Evolutionary conservation across 164 flowering plant species (phyloP).

Genomic region (Magnolia changhungtana): DNA sequence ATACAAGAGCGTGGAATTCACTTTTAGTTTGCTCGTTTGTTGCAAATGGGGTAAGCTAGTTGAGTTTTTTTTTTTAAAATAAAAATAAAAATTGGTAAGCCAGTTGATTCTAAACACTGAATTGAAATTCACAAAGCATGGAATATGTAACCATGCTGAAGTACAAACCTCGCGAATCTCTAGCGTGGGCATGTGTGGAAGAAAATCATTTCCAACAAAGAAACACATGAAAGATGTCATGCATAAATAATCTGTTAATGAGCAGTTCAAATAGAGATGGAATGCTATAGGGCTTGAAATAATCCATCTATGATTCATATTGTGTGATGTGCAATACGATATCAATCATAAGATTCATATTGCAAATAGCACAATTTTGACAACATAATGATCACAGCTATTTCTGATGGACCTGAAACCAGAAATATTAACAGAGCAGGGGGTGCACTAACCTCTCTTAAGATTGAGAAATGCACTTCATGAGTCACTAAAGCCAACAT

Average conservation of each 20-base stretch:
- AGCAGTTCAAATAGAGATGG: neutral
- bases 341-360: too few relatives aligned
- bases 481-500: conserved; percentile 97
- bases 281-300: neutral
- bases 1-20: too few relatives aligned
- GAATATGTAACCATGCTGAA: neutral
- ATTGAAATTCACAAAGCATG: neutral
- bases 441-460: conserved; percentile 64
- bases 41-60: too few relatives aligned
- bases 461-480: conserved; percentile 93
- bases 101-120: too few relatives aligned
- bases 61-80: too few relatives aligned
- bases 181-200: conserved; percentile 97
- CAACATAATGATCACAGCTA: too few relatives aligned
- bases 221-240: conserved; percentile 57
- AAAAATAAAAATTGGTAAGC: too few relatives aligned
- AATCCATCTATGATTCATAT: neutral
- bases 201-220: conserved; percentile 97
- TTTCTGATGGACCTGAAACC: too few relatives aligned
- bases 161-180: conserved; percentile 94
- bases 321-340: too few relatives aligned
- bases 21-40: too few relatives aligned
- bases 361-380: too few relatives aligned
- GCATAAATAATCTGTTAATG: neutral
- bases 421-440: too few relatives aligned